Conservation (phyloP, 768 basidiomycete species). For the Auriscalpium microsporum region DNA sequence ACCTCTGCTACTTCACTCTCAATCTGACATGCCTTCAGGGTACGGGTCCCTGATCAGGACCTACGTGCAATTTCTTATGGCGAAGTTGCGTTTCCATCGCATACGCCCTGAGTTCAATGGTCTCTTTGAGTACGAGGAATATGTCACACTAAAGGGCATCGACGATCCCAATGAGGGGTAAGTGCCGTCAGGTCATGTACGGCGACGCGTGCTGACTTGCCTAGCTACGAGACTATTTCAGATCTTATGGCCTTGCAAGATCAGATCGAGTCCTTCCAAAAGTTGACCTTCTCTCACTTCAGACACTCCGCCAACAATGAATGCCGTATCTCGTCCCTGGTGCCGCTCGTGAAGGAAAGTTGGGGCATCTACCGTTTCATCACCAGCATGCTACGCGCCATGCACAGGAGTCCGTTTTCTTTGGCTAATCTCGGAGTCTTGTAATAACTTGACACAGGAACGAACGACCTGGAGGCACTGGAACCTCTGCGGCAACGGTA, state of each 20-base stretch:
- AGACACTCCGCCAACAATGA: slow-evolving; percentile 88
- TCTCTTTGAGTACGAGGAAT: slow-evolving; percentile 98
- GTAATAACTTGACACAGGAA: slow-evolving; percentile 44
- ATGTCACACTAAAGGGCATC: slow-evolving; percentile 92
- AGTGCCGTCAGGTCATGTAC: slow-evolving; percentile 18
- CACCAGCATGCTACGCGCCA: slow-evolving; percentile 95
- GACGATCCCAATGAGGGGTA: slow-evolving; percentile 99
- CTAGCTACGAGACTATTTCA: slow-evolving; percentile 88
- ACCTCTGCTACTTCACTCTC: not conserved
- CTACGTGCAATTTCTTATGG: slow-evolving; percentile 91
- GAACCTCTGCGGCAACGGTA: slow-evolving; percentile 85
- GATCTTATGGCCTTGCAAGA: slow-evolving; percentile 98
- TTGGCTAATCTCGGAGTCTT: not conserved
- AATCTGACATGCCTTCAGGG: slow-evolving; percentile 37
- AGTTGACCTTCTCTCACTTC: slow-evolving; percentile 95
- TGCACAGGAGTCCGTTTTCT: slow-evolving; percentile 73
- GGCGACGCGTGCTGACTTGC: too few relatives aligned
- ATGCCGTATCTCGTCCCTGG: slow-evolving; percentile 91
- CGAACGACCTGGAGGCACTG: slow-evolving; percentile 80
- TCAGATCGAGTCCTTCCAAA: slow-evolving; percentile 98
- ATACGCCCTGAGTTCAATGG: slow-evolving; percentile 97
- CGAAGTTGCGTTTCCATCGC: slow-evolving; percentile 93
- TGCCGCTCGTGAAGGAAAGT: slow-evolving; percentile 96
- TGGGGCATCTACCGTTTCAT: slow-evolving; percentile 99
- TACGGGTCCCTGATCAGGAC: slow-evolving; percentile 90